Evolutionary conservation across 495 filamentous ascomycete genomes (phyloP), one percentile per base, ranked within the genome.

Genomic region (Lophiotrema nucula): DNA sequence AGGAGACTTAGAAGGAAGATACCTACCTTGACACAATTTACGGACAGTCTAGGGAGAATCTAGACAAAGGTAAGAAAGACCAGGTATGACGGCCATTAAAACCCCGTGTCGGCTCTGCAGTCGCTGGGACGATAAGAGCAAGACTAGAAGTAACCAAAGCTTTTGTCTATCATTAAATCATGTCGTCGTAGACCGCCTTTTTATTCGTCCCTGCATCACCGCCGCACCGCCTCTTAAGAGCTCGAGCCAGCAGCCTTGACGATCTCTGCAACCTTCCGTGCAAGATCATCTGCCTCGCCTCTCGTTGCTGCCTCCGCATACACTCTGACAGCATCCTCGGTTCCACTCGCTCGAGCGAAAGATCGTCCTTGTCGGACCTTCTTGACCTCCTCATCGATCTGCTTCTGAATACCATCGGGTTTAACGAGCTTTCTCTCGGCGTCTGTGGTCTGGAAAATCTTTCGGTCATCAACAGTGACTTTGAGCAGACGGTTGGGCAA

Each of bases 261-360:
- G 48, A 93, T 82, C 42, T 81, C 80, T 4, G 88, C 84, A 27
- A 96, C 88, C 60, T 89, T 84, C 45, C 83, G 85, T 35, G 90
- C 90, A 38, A 96, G 79, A 68, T 95, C 90, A 66, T 93, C 89
- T 16, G 64, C 63, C 31, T 69, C 66, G 0, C 52, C 60, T 49
- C 85, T 83, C 56, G 86, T 91, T 5, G 88, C 90, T 15, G 93
- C 93, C 73, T 98, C 93, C n/a, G 92, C 91, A 72, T 98, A 98
- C 21, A 98, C 92, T 61, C 93, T 79, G 54, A 96, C 90, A 0
- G 90, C 93, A 73, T 98, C 93, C 73, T 98, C 93, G 1, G 93
- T 98, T 31, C 93, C 93, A 59, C 87, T 91, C 21, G 93, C 90
- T 61, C 93, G 84, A 23, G 90, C 93, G 71, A 98, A 98, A 39